A percentile compares a stretch with the other conserved stretches of the same genome.
Evolutionary conservation across 192 early-diverging fungal genomes (phyloP).

Genomic region (Paraglomus occultum): DNA sequence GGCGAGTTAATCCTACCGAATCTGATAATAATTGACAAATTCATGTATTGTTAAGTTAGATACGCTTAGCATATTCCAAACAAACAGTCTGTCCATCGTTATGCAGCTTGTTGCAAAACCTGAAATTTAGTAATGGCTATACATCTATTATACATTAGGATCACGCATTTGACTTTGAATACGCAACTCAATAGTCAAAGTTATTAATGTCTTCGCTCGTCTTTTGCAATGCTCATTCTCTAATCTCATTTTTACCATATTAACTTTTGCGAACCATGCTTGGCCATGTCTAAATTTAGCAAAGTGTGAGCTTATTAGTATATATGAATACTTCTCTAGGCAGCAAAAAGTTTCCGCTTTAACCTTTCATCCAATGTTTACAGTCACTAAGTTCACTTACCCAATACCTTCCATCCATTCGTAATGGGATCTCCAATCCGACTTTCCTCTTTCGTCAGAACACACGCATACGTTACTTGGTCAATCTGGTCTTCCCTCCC

Average conservation of each 20-base stretch:
- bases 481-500: conserved; percentile 91
- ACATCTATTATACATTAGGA: too few species aligned
- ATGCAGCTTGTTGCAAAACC: too few species aligned
- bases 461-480: conserved; percentile 81
- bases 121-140: too few species aligned
- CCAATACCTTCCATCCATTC: conserved; percentile 90
- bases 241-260: conserved; percentile 9
- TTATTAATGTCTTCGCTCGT: too few species aligned
- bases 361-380: neutral
- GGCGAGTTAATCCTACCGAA: too few species aligned
- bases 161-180: too few species aligned
- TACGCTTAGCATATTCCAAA: too few species aligned
- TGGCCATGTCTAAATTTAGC: conserved; percentile 59
- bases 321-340: neutral
- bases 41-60: too few species aligned
- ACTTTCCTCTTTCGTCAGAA: conserved; percentile 86
- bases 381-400: conserved; percentile 1
- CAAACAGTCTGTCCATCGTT: too few species aligned
- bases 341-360: neutral
- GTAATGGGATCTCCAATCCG: conserved; percentile 79
- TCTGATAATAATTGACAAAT: too few species aligned
- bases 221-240: too few species aligned
- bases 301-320: neutral
- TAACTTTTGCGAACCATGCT: conserved; percentile 49
- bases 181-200: too few species aligned